Conservation (phyloP, 306 rosid species). For the Alnus glutinosa region DNA sequence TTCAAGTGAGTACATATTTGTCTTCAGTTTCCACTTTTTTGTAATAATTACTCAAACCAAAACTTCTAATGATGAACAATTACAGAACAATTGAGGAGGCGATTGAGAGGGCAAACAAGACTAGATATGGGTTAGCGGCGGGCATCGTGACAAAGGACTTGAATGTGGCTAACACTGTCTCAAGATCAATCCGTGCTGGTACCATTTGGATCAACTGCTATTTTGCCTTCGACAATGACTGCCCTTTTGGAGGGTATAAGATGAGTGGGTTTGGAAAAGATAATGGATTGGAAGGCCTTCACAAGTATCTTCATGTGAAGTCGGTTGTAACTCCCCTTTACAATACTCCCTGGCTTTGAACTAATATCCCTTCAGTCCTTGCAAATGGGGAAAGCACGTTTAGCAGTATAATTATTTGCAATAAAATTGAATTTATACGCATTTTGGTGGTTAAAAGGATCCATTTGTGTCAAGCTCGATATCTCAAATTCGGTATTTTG, state of each 20-base stretch:
- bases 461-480: not conserved
- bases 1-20: conserved; percentile 58
- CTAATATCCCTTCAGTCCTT: not conserved
- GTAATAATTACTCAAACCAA: not conserved
- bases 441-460: not conserved
- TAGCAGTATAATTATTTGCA: not conserved
- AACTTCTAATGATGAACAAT: not conserved
- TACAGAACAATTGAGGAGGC: conserved; percentile 80
- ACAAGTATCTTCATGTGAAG: conserved; percentile 72
- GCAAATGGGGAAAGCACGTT: not conserved
- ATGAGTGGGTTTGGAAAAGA: conserved; percentile 92
- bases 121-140: conserved; percentile 78
- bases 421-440: not conserved
- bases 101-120: conserved; percentile 66
- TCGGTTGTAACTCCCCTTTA: conserved; percentile 77
- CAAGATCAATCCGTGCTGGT: conserved; percentile 84
- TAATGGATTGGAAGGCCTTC: conserved; percentile 54
- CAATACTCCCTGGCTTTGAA: conserved; percentile 87
- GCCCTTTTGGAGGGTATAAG: conserved; percentile 81
- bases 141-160: conserved; percentile 73
- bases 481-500: no score
- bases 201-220: conserved; percentile 85
- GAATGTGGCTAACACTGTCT: conserved; percentile 73
- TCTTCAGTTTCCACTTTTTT: not conserved
- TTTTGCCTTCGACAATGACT: conserved; percentile 55